phyloP scores from a whole-genome alignment of 116 monocot genomes.

The Dioscorea cayenensis region DNA sequence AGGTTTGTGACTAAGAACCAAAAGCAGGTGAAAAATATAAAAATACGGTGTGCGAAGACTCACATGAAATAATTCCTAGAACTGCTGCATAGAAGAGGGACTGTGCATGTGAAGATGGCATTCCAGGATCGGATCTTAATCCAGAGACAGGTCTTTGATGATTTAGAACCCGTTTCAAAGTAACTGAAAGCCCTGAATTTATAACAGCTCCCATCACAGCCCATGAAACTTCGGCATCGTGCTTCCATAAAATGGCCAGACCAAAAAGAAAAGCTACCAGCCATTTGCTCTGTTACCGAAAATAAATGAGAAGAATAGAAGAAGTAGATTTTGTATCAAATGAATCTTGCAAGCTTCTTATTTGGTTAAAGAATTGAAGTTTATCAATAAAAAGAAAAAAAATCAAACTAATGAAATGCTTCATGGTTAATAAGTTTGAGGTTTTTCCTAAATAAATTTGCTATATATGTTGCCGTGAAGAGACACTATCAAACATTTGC shows the following conservation, averaged over 20 bases:
- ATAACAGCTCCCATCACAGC: constrained; percentile 55
- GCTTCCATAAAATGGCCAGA: constrained; percentile 70
- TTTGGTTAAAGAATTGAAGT: no score
- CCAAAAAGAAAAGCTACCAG: constrained; percentile 52
- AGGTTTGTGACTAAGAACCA: no score
- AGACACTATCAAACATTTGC: constrained; percentile 77
- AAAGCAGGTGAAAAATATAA: no score
- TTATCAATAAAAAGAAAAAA: no score
- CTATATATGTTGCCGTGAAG: constrained; percentile 30
- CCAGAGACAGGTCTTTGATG: constrained; percentile 66
- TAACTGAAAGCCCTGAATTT: constrained; percentile 50
- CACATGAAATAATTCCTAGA: constrained; percentile 60
- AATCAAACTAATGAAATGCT: no score
- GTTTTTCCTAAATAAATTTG: no score
- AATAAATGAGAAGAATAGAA: not conserved
- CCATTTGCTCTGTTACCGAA: constrained; percentile 84
- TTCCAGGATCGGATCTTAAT: constrained; percentile 84
- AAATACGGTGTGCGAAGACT: not conserved
- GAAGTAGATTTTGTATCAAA: not conserved
- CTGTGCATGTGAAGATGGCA: constrained; percentile 99
- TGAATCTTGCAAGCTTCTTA: no score
- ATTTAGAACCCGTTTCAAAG: constrained; percentile 64
- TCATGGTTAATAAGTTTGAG: no score
- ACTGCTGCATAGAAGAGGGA: constrained; percentile 68
- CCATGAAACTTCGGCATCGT: constrained; percentile 85